A percentile compares a stretch with the other conserved stretches of the same genome.
Conservation (phyloP, 352 stramenopile genomes). For the Phytopythium mirpurense region DNA sequence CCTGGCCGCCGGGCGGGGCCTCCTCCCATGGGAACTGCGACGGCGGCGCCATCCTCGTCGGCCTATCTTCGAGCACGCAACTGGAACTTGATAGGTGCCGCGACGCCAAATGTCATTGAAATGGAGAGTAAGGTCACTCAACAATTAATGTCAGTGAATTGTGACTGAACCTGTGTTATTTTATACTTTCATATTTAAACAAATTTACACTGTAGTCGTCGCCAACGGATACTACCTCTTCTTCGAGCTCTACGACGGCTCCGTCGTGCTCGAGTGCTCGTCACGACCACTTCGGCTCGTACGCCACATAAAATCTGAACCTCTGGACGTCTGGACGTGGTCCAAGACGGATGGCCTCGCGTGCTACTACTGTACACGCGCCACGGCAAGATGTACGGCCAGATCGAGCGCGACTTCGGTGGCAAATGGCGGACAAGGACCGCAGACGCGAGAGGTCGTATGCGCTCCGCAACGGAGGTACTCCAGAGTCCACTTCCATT, state of each 20-base stretch:
- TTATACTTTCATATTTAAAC: no score
- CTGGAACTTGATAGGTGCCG: no score
- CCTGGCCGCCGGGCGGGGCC: neutral
- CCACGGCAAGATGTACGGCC: slow-evolving; percentile 1
- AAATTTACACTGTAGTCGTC: no score
- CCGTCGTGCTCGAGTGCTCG: neutral
- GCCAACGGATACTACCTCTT: slow-evolving; percentile 6
- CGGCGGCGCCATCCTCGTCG: neutral
- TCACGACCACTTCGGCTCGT: neutral
- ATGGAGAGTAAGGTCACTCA: no score
- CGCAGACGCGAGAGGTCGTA: no score
- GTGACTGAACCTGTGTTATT: slow-evolving; percentile 3
- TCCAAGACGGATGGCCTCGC: neutral
- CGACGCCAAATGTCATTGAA: no score
- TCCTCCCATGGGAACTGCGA: neutral
- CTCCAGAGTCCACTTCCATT: no score
- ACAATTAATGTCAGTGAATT: no score
- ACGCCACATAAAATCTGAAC: neutral
- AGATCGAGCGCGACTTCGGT: neutral
- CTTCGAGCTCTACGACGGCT: slow-evolving; percentile 4
- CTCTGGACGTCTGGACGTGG: neutral
- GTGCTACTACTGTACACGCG: slow-evolving; percentile 4
- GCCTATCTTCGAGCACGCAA: no score
- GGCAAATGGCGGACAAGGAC: no score
- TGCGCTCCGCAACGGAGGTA: no score